Base-by-base conservation (phyloP, 2,329 filamentous ascomycete genomes). In the Calonectria montana region DNA sequence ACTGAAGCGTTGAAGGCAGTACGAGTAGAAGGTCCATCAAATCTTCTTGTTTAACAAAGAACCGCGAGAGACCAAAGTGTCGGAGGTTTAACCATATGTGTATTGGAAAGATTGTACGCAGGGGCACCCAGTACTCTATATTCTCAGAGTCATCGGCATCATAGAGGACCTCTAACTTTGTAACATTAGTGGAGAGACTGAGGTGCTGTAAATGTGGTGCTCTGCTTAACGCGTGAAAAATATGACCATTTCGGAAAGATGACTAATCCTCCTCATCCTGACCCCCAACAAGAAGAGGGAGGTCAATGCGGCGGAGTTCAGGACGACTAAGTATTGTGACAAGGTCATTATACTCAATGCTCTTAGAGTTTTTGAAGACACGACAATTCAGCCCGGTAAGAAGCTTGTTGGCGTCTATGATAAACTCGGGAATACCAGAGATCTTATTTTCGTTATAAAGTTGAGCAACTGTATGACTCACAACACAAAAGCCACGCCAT, bases 1-100 rank as follows among this genome's bases (percentile, higher is more conserved):
- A 81, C 10, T 76, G 73, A 1, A 84, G 25, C 0, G 79, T 80
- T 0, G 25, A 8, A 3, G 81, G 82, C 0, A 85, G 62, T 0
- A 59, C 65, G 0, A 55, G 39, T 12, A 85, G 78, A 1, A 83
- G 62, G 0, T 70, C 63, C 4, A 84, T 68, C 2, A 83, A 29
- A 15, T 65, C 63, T 12, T 18, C 35, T 37, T 65, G 31, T 12
- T 29, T 43, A 1, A 55, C 63, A 9, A 53, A 12, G 45, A 65
- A 53, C 21, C 63, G 63, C 6, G 35, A 65, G 2, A 65, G 63
- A 25, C 63, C 12, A 43, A 65, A 65, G 23, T 65, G 31, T 15
- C 25, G 48, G 23, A 66, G 63, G n/a, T 43, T 29, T 5, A 48
- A 41, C 63, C 63, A 66, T 8, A 23, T 16, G 9, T 66, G 15